phyloP scores from a whole-genome alignment of 2,329 filamentous ascomycete species.

The Nothophaeocryptopus gaeumannii region DNA sequence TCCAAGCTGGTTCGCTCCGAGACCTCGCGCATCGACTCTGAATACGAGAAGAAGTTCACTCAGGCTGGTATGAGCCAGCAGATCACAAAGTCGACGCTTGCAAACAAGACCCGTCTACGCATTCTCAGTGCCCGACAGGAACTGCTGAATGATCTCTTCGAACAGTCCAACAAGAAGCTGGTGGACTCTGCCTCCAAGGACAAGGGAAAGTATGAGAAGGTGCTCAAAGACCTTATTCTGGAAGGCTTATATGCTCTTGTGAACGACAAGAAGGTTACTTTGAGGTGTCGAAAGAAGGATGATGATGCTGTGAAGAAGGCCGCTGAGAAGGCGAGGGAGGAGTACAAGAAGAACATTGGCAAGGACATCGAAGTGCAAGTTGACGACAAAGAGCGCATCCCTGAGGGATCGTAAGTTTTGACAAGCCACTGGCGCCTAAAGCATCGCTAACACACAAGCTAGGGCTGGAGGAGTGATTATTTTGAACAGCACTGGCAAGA shows the following conservation, averaged over 20 bases:
- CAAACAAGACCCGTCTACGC: constrained; percentile 92
- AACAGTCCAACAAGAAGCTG: constrained; percentile 72
- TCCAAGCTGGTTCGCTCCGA: constrained; percentile 97
- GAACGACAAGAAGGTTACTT: constrained; percentile 70
- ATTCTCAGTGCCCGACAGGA: constrained; percentile 85
- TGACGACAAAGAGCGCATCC: constrained; percentile 74
- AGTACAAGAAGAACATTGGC: constrained; percentile 74
- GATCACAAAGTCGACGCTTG: constrained; percentile 91
- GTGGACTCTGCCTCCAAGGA: constrained; percentile 58
- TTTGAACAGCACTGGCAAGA: constrained; percentile 81
- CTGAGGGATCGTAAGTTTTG: constrained; percentile 75
- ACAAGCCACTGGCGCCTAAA: too few species aligned
- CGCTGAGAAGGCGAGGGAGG: constrained; percentile 69
- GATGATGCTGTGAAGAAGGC: constrained; percentile 73
- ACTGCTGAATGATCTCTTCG: constrained; percentile 86
- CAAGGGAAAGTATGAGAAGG: constrained; percentile 68
- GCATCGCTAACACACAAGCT: constrained; percentile 22
- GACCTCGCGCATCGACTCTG: constrained; percentile 83
- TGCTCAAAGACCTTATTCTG: constrained; percentile 77
- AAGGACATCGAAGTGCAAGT: constrained; percentile 68
- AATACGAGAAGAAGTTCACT: constrained; percentile 99
- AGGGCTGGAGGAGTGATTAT: constrained; percentile 83
- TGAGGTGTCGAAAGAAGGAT: constrained; percentile 79
- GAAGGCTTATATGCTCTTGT: constrained; percentile 82
- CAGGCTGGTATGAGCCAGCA: constrained; percentile 97